Percentiles rank a stretch among this genome's conserved stretches.
phyloP scores from a whole-genome alignment of 2,329 filamentous ascomycete genomes.

The Leptoxyphium fumago region DNA sequence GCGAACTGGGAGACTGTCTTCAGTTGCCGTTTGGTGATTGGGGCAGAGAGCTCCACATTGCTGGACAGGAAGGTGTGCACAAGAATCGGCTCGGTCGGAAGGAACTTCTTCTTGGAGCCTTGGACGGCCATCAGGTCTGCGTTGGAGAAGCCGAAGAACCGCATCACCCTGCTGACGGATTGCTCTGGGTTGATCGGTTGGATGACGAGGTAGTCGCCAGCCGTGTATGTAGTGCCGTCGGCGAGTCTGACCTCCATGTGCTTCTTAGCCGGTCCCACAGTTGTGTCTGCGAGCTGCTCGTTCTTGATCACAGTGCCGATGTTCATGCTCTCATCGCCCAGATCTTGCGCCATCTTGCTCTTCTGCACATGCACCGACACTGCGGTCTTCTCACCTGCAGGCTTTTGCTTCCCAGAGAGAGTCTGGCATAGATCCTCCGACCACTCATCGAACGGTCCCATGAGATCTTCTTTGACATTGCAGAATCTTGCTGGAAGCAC shows the following conservation, averaged over 20 bases:
- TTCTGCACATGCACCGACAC: neutral
- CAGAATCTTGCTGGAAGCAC: conserved; percentile 24
- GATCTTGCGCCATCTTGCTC: neutral
- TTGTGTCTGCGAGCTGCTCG: conserved; percentile 33
- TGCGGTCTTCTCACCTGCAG: conserved; percentile 1
- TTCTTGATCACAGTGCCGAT: conserved; percentile 36
- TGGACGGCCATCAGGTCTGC: conserved; percentile 34
- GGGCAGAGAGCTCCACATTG: conserved; percentile 57
- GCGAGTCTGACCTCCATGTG: conserved; percentile 32
- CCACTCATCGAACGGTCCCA: conserved; percentile 19
- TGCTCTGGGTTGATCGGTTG: conserved; percentile 47
- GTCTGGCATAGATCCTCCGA: conserved; percentile 13
- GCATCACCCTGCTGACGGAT: conserved; percentile 47
- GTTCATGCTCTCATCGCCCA: conserved; percentile 1
- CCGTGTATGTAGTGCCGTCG: conserved; percentile 43
- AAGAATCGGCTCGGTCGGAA: conserved; percentile 47
- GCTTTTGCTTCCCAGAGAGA: neutral
- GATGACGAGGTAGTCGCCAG: conserved; percentile 31
- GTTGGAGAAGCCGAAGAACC: conserved; percentile 49
- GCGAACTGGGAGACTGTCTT: neutral
- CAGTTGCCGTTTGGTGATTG: conserved; percentile 35
- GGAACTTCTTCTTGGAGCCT: conserved; percentile 45
- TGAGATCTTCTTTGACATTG: conserved; percentile 25
- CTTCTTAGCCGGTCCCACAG: conserved; percentile 42
- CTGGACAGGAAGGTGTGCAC: conserved; percentile 48